Conservation (phyloP, 2,329 filamentous ascomycete genomes). For the Madurella mycetomatis region DNA sequence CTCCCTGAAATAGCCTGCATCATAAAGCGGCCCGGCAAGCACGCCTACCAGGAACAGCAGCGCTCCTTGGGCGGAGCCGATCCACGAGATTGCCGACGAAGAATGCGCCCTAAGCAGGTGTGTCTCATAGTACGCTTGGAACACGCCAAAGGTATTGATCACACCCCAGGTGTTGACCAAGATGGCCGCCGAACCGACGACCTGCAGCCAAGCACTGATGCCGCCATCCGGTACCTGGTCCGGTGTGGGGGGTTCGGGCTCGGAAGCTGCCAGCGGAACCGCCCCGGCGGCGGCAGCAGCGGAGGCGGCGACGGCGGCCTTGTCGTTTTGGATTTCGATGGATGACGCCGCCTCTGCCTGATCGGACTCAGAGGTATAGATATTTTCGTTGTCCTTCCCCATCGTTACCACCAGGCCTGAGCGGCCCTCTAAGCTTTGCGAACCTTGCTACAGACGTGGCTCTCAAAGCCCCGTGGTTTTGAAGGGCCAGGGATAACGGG, state of each 20-base stretch:
- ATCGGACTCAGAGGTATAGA: constrained; percentile 18
- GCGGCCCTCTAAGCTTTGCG: neutral
- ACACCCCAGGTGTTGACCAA: constrained; percentile 38
- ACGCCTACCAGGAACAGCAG: constrained; percentile 41
- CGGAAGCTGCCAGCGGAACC: neutral
- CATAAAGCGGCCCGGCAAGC: constrained; percentile 43
- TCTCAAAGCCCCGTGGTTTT: neutral
- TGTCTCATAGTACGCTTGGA: constrained; percentile 42
- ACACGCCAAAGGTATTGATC: constrained; percentile 44
- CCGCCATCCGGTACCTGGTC: constrained; percentile 32
- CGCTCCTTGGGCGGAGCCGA: constrained; percentile 43
- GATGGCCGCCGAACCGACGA: constrained; percentile 35
- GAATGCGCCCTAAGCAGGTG: constrained; percentile 31
- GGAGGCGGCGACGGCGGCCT: neutral
- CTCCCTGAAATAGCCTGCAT: constrained; percentile 41
- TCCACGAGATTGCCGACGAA: constrained; percentile 42
- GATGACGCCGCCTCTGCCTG: constrained; percentile 10
- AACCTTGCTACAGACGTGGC: neutral
- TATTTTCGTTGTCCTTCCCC: constrained; percentile 12
- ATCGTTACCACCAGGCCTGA: neutral
- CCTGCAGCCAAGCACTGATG: constrained; percentile 37
- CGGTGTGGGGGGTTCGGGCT: neutral
- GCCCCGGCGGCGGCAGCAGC: neutral
- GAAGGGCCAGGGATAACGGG: no score
- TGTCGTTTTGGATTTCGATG: neutral